Evolutionary conservation across 495 filamentous ascomycete genomes (phyloP).

Genomic region (Oidiodendron maius): DNA sequence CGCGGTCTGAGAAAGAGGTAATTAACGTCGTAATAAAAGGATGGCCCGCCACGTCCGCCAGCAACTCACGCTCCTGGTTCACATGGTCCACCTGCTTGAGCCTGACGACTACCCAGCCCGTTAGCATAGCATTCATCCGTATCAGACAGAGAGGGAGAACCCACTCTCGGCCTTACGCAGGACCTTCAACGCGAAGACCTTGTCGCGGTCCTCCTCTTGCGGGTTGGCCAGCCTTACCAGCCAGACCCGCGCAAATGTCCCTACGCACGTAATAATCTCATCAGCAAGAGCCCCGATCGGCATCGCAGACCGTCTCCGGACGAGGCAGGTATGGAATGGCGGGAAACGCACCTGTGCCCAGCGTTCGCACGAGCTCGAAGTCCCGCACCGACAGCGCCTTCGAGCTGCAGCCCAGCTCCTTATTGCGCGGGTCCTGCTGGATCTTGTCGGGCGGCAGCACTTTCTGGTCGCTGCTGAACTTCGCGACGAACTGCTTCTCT

Average conservation of each 20-base stretch:
- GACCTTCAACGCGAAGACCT: constrained; percentile 91
- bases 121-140: constrained; percentile 9
- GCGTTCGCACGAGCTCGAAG: constrained; percentile 80
- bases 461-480: constrained; percentile 45
- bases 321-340: too few species aligned
- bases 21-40: constrained; percentile 94
- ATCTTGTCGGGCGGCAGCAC: constrained; percentile 47
- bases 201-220: constrained; percentile 46
- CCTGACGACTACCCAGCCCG: constrained; percentile 64
- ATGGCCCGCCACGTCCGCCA: constrained; percentile 82
- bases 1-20: constrained; percentile 82
- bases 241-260: constrained; percentile 95
- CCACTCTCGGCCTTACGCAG: constrained; percentile 73
- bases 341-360: constrained; percentile 69
- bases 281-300: too few species aligned
- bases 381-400: constrained; percentile 56
- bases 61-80: constrained; percentile 82
- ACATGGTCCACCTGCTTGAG: constrained; percentile 98
- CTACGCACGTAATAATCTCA: too few species aligned
- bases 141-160: constrained; percentile 15
- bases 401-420: constrained; percentile 51
- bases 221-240: constrained; percentile 59
- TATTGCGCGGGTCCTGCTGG: constrained; percentile 45
- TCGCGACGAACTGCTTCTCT: constrained; percentile 34
- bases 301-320: too few species aligned